Evolutionary conservation across 2,329 filamentous ascomycete genomes (phyloP).

Genomic region (Fusarium brachygibbosum): DNA sequence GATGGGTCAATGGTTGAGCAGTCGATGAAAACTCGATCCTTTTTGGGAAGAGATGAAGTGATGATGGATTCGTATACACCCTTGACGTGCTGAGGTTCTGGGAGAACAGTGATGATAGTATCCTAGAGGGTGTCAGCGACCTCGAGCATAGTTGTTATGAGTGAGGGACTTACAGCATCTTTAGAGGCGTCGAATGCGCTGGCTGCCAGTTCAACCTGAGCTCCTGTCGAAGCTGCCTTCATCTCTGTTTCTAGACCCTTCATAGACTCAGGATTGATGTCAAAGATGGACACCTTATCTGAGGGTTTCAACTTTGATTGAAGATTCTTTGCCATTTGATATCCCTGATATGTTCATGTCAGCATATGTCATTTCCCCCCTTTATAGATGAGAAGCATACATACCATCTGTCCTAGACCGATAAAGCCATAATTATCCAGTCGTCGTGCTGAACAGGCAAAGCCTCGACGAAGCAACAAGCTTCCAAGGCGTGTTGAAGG

Average conservation of each 20-base stretch:
- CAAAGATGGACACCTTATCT: constrained; percentile 68
- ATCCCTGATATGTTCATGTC: constrained; percentile 59
- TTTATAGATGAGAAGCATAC: constrained; percentile 11
- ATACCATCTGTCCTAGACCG: constrained; percentile 72
- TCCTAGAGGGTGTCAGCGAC: constrained; percentile 67
- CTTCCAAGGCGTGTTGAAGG: constrained; percentile 45
- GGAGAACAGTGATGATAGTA: constrained; percentile 88
- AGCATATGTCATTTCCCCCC: not conserved
- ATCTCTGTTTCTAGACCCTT: constrained; percentile 64
- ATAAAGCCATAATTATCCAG: constrained; percentile 71
- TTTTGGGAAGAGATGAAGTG: constrained; percentile 63
- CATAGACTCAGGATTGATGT: constrained; percentile 67
- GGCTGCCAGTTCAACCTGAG: constrained; percentile 60
- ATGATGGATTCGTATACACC: constrained; percentile 85
- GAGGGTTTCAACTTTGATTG: constrained; percentile 66
- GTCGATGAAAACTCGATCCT: constrained; percentile 88
- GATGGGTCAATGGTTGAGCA: constrained; percentile 96
- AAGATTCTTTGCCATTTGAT: constrained; percentile 74
- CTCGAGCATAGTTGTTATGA: not conserved
- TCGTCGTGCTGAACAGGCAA: constrained; percentile 63
- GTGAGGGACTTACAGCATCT: constrained; percentile 63
- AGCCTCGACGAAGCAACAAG: constrained; percentile 60
- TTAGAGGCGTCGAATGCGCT: constrained; percentile 64
- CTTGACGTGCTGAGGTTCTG: constrained; percentile 89
- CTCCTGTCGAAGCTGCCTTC: constrained; percentile 60